These are phyloP conservation scores for Rhizopus arrhizus DNA, from an alignment of 371 early-diverging fungal species.

Conservation along the genomic window DNA sequence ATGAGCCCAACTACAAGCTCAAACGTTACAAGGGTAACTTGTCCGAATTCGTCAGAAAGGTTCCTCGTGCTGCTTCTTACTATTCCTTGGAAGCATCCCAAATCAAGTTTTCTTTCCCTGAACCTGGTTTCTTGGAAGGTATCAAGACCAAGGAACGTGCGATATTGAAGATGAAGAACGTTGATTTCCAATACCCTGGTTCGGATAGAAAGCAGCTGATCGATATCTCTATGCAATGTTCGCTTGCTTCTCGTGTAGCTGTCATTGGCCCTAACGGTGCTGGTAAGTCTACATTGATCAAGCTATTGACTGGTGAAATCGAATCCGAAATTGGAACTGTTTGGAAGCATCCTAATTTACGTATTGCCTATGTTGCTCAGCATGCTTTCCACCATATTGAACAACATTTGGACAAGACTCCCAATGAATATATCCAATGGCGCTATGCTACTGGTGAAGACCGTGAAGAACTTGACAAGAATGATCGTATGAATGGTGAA, in stretches of 20 bases:
- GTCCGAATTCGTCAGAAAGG: conserved; percentile 77
- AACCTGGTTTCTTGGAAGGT: conserved; percentile 73
- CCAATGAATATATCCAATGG: conserved; percentile 74
- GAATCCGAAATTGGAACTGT: conserved; percentile 44
- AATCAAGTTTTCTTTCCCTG: conserved; percentile 65
- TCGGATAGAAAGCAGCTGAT: conserved; percentile 53
- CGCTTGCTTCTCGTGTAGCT: conserved; percentile 70
- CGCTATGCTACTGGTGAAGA: conserved; percentile 73
- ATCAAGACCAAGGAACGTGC: conserved; percentile 75
- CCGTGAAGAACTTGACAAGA: conserved; percentile 67
- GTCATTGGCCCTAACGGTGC: conserved; percentile 78
- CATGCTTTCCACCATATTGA: conserved; percentile 81
- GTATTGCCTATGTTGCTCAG: conserved; percentile 80
- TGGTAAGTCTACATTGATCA: conserved; percentile 80
- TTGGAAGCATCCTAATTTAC: conserved; percentile 64
- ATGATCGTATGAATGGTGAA: conserved; percentile 60
- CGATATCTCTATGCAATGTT: conserved; percentile 63
- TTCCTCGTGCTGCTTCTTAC: conserved; percentile 79
- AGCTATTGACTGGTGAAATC: conserved; percentile 73
- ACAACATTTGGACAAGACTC: conserved; percentile 67
- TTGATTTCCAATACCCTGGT: conserved; percentile 72
- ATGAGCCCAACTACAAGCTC: conserved; percentile 70
- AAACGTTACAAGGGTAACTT: conserved; percentile 84
- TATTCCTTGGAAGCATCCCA: conserved; percentile 64
- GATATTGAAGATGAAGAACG: conserved; percentile 65